Evolutionary conservation across 805 yeast species (phyloP), one percentile per base, ranked within the genome.

Genomic region (Candida alai): DNA sequence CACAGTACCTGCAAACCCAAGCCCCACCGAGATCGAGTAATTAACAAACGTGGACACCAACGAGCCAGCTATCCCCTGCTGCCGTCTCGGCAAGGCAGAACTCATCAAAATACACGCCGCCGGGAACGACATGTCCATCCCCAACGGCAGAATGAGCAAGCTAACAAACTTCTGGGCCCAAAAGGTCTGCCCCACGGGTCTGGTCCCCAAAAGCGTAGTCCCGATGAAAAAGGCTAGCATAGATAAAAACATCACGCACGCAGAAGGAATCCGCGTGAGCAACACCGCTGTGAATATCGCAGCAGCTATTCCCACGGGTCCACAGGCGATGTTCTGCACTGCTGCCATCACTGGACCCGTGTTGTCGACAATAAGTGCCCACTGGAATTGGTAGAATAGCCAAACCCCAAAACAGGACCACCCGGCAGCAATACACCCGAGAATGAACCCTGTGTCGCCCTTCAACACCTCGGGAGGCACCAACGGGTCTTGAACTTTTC

Each of bases 81-180:
- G 76, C 33, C 70, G 62, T 35, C 63, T 58, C 0, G 89, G 88
- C 16, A 83, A 61, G 23, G 62, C 58, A 35, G 75, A 73, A 16
- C 80, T 69, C 26, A 83, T 54, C 8, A 80, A 66, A 33, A 83
- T 65, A 1, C 85, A 74, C 0, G 83, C 78, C 0, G 89, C 80
- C 0, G 94, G 93, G 52, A 82, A 84, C 10, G 84, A 76, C 62
- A 78, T 65, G 51, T 84, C 90, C 87, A 84, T 81, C 2, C 88
- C 93, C 58, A 76, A 78, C 8, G 80, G 74, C 8, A 73, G 58
- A 2, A 82, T 53, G 6, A 78, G 38, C 59, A 72, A 58, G 16
- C 74, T 65, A 2, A 80, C 76, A 48, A 84, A 70, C 6, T 71
- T 58, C 52, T 76, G 73, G 1, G 69, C 65, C 76, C 78, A 84